phyloP scores from a whole-genome alignment of 1,284 basidiomycete genomes.

The Rhodotorula sp. region DNA sequence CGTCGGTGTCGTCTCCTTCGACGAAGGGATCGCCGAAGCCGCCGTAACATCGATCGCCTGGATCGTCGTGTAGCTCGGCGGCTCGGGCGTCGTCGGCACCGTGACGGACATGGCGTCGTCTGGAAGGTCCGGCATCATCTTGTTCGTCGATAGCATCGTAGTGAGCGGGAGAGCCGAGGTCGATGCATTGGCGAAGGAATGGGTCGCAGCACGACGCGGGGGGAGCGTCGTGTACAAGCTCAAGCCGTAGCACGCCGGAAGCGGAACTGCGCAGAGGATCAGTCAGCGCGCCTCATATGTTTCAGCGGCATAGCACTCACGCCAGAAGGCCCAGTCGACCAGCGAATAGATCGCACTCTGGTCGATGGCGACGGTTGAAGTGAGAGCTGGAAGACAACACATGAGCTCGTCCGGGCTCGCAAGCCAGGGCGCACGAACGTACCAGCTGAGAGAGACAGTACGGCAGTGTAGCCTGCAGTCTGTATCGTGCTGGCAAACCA shows the following conservation, averaged over 20 bases:
- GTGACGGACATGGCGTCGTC: background rate
- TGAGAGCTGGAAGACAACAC: background rate
- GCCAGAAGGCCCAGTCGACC: slow-evolving; percentile 20
- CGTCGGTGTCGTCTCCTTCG: background rate
- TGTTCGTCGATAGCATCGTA: too few species aligned
- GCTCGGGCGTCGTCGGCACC: background rate
- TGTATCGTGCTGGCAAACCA: background rate
- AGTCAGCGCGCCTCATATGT: background rate
- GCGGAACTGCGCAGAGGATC: background rate
- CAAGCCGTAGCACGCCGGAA: slow-evolving; percentile 12
- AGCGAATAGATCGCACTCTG: background rate
- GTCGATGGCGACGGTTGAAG: background rate
- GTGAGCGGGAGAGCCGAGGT: background rate
- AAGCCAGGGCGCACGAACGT: background rate
- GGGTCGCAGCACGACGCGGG: background rate
- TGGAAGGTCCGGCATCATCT: background rate
- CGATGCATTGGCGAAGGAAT: background rate
- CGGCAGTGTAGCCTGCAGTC: slow-evolving; percentile 1
- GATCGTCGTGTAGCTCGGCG: background rate
- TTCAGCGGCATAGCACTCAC: background rate
- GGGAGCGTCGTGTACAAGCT: slow-evolving; percentile 10
- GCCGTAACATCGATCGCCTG: background rate
- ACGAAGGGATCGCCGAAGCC: background rate
- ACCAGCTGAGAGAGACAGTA: slow-evolving; percentile 8
- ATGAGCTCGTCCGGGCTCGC: background rate